A percentile compares a stretch with the other conserved stretches of the same genome.
phyloP scores from a whole-genome alignment of 768 basidiomycete genomes.

The Nidularia sp. region DNA sequence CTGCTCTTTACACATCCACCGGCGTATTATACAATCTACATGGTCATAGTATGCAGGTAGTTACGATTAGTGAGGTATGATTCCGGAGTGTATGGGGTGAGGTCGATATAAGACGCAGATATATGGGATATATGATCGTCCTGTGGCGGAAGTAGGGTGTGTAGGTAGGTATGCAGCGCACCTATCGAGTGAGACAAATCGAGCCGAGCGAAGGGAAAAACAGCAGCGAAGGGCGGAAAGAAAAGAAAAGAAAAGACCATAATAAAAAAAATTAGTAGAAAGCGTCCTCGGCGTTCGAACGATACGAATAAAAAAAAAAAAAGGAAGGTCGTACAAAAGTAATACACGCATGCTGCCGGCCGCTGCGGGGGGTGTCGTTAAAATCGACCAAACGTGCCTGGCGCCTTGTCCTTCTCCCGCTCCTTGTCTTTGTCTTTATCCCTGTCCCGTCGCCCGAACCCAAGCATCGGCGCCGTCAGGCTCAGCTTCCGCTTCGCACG shows the following conservation, averaged over 20 bases:
- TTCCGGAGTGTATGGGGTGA: no score
- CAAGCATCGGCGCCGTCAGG: conserved; percentile 57
- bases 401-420: conserved; percentile 13
- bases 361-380: neutral
- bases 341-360: neutral
- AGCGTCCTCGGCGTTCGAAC: no score
- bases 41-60: neutral
- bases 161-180: no score
- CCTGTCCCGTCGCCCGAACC: conserved; percentile 52
- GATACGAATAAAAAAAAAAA: neutral
- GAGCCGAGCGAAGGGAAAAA: neutral
- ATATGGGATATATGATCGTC: no score
- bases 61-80: conserved; percentile 1
- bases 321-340: neutral
- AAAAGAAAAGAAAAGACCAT: neutral
- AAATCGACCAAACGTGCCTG: conserved; percentile 11
- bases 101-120: no score
- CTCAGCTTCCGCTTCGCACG: conserved; percentile 65
- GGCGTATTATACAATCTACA: neutral
- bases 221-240: neutral
- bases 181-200: no score
- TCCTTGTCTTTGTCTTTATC: conserved; percentile 44
- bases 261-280: neutral
- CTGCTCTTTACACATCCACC: no score
- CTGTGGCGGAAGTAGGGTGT: no score